Percentiles rank a stretch among this genome's conserved stretches.
Evolutionary conservation across 352 stramenopile genomes (phyloP).

Genomic region (Phytophthora pluvialis): DNA sequence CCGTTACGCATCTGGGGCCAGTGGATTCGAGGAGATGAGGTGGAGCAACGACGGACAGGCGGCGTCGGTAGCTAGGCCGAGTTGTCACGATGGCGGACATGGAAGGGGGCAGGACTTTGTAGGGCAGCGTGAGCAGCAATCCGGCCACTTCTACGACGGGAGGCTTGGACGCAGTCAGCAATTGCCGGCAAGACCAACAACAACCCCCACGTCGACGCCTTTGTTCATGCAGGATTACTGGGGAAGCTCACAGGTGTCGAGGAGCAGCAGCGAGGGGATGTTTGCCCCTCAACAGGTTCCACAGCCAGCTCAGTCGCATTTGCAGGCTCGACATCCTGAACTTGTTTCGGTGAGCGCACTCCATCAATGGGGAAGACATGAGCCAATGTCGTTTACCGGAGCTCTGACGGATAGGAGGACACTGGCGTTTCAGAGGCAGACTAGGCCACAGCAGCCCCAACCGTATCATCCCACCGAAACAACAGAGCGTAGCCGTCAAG

Average conservation of each 20-base stretch:
- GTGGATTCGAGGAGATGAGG: slow-evolving; percentile 3
- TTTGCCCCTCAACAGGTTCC: slow-evolving; percentile 21
- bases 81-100: not conserved
- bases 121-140: slow-evolving; percentile 5
- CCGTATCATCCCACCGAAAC: slow-evolving; percentile 10
- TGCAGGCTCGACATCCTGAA: slow-evolving; percentile 14
- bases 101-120: not conserved
- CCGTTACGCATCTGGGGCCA: not conserved
- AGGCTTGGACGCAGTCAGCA: slow-evolving; percentile 3
- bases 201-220: not conserved
- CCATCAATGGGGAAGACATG: slow-evolving; percentile 16
- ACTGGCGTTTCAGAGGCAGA: slow-evolving; percentile 8
- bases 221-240: slow-evolving; percentile 11
- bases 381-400: slow-evolving; percentile 3
- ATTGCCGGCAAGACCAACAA: not conserved
- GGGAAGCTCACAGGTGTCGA: not conserved
- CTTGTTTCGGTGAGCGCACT: not conserved
- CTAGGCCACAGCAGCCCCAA: slow-evolving; percentile 20
- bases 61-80: not conserved
- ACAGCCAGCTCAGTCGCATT: slow-evolving; percentile 16
- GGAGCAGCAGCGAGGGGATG: slow-evolving; percentile 11
- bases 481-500: slow-evolving; percentile 7
- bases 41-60: slow-evolving; percentile 10
- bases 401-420: slow-evolving; percentile 6
- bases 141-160: slow-evolving; percentile 1